Conservation (phyloP, 1,139 yeast species). For the Yamadazyma sp. region DNA sequence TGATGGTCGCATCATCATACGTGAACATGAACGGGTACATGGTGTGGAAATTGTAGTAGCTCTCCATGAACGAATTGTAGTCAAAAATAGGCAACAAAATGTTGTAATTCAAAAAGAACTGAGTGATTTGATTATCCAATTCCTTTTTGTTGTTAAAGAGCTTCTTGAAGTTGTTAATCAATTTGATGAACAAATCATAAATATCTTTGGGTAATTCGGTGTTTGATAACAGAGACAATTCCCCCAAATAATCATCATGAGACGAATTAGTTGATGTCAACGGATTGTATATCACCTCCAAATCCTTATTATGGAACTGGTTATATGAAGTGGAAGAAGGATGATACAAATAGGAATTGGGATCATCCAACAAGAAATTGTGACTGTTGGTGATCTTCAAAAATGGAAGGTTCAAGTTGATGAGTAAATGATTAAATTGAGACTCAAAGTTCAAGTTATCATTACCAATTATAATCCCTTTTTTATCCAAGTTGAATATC, state of each 20-base stretch:
- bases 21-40: slow-evolving; percentile 56
- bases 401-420: slow-evolving; percentile 46
- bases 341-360: slow-evolving; percentile 44
- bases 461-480: slow-evolving; percentile 49
- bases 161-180: slow-evolving; percentile 48
- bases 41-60: slow-evolving; percentile 57
- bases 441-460: slow-evolving; percentile 51
- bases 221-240: slow-evolving; percentile 20
- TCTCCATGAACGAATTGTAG: slow-evolving; percentile 54
- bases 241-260: slow-evolving; percentile 21
- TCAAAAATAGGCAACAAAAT: slow-evolving; percentile 62
- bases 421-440: slow-evolving; percentile 47
- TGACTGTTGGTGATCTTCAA: slow-evolving; percentile 49
- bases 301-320: slow-evolving; percentile 40
- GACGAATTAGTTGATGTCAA: slow-evolving; percentile 30
- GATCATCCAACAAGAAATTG: slow-evolving; percentile 44
- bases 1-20: slow-evolving; percentile 50
- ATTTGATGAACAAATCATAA: slow-evolving; percentile 45
- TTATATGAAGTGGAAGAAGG: slow-evolving; percentile 42
- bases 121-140: slow-evolving; percentile 52
- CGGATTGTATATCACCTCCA: slow-evolving; percentile 46
- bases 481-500: slow-evolving; percentile 45
- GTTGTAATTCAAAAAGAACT: slow-evolving; percentile 57
- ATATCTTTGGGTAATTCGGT: slow-evolving; percentile 39
- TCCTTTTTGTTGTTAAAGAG: slow-evolving; percentile 44